A percentile compares a stretch with the other conserved stretches of the same genome.
These are phyloP conservation scores for Secale cereale DNA, from an alignment of 176 grass and related monocot species.

Conservation along the genomic window DNA sequence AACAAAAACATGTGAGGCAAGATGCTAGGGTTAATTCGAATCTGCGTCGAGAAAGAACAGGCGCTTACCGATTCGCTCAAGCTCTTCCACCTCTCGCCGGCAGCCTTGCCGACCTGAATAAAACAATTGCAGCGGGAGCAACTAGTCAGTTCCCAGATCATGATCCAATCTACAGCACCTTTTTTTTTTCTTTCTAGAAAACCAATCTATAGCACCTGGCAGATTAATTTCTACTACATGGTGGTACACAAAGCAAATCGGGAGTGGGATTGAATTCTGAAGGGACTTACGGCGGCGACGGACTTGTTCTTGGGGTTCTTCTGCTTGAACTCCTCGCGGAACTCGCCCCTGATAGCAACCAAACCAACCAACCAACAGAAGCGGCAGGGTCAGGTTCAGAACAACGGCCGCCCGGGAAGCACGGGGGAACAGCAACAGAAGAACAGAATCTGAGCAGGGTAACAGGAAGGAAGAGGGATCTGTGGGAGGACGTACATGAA, in stretches of 20 bases:
- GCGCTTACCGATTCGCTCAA: constrained; percentile 53
- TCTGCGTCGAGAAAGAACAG: accelerated
- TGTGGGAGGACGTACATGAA: constrained; percentile 49
- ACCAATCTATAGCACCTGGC: background rate
- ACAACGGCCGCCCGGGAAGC: background rate
- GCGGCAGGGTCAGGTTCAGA: background rate
- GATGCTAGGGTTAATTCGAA: background rate
- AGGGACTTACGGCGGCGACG: constrained; percentile 60
- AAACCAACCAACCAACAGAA: background rate
- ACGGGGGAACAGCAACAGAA: background rate
- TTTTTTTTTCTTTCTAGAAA: too few relatives aligned
- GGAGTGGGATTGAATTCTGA: background rate
- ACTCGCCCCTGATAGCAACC: constrained; percentile 55
- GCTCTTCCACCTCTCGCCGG: constrained; percentile 93
- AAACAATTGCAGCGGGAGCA: accelerated
- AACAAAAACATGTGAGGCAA: background rate
- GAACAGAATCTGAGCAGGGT: background rate
- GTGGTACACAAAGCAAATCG: background rate
- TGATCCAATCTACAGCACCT: background rate
- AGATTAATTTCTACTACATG: background rate
- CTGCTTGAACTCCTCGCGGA: constrained; percentile 90
- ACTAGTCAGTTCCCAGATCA: background rate
- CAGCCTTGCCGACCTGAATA: constrained; percentile 83
- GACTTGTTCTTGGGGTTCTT: constrained; percentile 94
- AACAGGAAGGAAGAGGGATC: background rate